Conservation (phyloP, 192 early-diverging fungal species). For the Geranomyces michiganensis region DNA sequence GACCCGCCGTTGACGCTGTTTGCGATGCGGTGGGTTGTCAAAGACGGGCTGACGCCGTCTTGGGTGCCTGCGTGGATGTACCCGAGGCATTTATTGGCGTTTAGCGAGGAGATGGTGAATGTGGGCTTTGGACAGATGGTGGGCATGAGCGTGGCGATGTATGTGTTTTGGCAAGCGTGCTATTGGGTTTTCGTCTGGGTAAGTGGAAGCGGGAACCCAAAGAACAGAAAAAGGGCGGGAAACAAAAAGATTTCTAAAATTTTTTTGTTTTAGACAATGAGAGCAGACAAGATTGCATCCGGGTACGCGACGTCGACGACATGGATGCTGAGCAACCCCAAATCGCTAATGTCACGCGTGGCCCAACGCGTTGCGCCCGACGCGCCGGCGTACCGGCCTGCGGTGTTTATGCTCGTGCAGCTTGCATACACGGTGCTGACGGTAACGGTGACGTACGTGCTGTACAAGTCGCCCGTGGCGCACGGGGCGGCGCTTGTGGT, state of each 20-base stretch:
- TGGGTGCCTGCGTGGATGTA: background rate
- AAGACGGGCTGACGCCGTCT: background rate
- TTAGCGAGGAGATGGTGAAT: conserved; percentile 7
- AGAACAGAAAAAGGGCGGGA: no score
- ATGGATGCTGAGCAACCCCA: conserved; percentile 60
- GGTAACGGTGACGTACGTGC: conserved; percentile 47
- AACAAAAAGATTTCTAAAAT: no score
- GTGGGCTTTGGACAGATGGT: conserved; percentile 26
- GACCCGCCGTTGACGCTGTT: conserved; percentile 62
- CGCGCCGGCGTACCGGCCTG: conserved; percentile 46
- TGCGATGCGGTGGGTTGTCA: conserved; percentile 58
- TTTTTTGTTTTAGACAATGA: conserved; percentile 3
- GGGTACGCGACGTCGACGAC: conserved; percentile 62
- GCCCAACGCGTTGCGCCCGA: conserved; percentile 19
- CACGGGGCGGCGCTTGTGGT: conserved; percentile 57
- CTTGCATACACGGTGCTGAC: conserved; percentile 57
- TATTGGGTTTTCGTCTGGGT: conserved; percentile 45
- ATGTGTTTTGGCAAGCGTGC: conserved; percentile 49
- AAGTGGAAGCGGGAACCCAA: background rate
- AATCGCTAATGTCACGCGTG: conserved; percentile 22
- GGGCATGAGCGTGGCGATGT: conserved; percentile 40
- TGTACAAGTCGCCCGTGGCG: conserved; percentile 57
- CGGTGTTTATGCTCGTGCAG: conserved; percentile 66
- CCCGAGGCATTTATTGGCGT: background rate
- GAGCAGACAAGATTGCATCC: conserved; percentile 40